phyloP scores from a whole-genome alignment of 1,284 basidiomycete species.

The Limonomyces culmigenus region DNA sequence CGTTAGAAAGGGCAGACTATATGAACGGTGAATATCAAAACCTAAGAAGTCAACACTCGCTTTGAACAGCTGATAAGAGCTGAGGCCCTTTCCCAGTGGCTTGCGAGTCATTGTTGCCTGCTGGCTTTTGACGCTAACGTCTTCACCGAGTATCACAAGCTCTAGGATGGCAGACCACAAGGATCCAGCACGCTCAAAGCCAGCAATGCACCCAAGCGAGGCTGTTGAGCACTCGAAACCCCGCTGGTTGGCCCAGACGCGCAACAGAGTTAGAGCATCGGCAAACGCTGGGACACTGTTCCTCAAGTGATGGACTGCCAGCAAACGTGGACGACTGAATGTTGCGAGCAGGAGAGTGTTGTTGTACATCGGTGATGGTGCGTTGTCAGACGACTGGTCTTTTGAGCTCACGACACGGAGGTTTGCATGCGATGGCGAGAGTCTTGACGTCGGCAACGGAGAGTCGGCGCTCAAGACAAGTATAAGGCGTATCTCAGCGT shows the following conservation, averaged over 20 bases:
- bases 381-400: constrained; percentile 8
- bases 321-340: constrained; percentile 48
- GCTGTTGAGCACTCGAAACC: constrained; percentile 34
- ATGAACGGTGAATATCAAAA: too few species aligned
- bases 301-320: constrained; percentile 52
- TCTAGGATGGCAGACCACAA: constrained; percentile 64
- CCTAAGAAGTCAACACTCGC: constrained; percentile 67
- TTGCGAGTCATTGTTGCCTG: constrained; percentile 26
- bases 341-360: constrained; percentile 52
- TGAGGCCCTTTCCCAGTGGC: constrained; percentile 55
- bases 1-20: background rate
- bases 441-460: constrained; percentile 44
- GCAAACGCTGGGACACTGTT: constrained; percentile 47
- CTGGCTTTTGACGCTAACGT: constrained; percentile 19
- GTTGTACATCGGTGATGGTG: constrained; percentile 69
- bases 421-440: constrained; percentile 67
- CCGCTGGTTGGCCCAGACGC: constrained; percentile 84
- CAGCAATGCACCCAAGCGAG: constrained; percentile 36
- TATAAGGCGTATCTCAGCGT: constrained; percentile 59
- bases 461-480: constrained; percentile 41
- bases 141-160: constrained; percentile 57
- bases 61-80: constrained; percentile 78
- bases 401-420: constrained; percentile 26
- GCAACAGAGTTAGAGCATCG: constrained; percentile 67
- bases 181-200: constrained; percentile 47